Percentiles rank a stretch among this genome's conserved stretches.
Conservation (phyloP, 2,329 filamentous ascomycete genomes). For the Cladorrhinum sp. region DNA sequence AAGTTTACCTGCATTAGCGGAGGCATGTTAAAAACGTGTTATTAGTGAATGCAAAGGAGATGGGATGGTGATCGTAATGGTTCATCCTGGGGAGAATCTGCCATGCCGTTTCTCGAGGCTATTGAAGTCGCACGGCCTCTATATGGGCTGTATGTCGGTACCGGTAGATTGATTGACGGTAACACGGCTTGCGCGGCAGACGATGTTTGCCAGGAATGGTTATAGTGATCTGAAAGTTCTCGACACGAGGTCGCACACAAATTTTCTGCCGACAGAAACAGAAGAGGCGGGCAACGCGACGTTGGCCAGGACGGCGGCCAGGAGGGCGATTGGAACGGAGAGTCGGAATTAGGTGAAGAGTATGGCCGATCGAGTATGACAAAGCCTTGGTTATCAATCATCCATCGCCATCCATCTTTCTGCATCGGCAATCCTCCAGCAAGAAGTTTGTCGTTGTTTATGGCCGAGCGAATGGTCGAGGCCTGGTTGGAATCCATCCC, state of each 20-base stretch:
- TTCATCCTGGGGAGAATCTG: no score
- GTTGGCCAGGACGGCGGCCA: not conserved
- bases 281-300: not conserved
- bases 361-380: not conserved
- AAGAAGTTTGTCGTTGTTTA: not conserved
- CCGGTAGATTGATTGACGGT: slow-evolving; percentile 21
- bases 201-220: slow-evolving; percentile 8
- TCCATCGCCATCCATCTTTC: not conserved
- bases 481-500: not conserved
- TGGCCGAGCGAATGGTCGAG: not conserved
- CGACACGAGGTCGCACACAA: slow-evolving; percentile 5
- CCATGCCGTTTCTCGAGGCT: not conserved
- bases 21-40: not conserved
- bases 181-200: slow-evolving; percentile 18
- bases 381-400: not conserved
- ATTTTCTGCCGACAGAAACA: not conserved
- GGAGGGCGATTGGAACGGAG: not conserved
- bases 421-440: not conserved
- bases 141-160: slow-evolving; percentile 15
- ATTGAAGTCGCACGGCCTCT: not conserved
- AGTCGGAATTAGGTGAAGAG: not conserved
- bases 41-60: not conserved
- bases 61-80: not conserved
- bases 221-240: not conserved
- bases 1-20: slow-evolving; percentile 4